These are phyloP conservation scores for Starmerella tilneyi DNA, from an alignment of 805 yeast species.

Conservation along the genomic window DNA sequence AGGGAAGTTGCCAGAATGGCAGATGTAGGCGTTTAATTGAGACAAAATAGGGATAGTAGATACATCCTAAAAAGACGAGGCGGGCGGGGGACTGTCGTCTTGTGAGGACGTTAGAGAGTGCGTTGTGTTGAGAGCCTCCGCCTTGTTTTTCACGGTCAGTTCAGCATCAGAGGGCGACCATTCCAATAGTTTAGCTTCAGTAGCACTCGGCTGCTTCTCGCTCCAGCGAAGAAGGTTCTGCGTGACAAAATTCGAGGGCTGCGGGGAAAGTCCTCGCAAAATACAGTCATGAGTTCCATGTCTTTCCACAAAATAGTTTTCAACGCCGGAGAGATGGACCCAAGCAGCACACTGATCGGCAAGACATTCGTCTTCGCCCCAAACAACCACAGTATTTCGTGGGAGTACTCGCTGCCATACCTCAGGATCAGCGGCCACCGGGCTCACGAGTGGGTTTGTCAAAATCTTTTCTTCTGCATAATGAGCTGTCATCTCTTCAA, in stretches of 20 bases:
- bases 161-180: not conserved
- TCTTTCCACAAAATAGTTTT: conserved; percentile 14
- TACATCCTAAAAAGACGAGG: too few relatives aligned
- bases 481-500: conserved; percentile 13
- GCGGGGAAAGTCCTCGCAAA: conserved; percentile 17
- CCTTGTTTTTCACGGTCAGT: not conserved
- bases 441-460: conserved; percentile 18
- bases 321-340: conserved; percentile 7
- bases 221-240: conserved; percentile 10
- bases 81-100: too few relatives aligned
- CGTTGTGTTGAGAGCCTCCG: not conserved
- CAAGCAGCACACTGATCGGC: conserved; percentile 20
- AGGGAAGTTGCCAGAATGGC: too few relatives aligned
- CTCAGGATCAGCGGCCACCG: conserved; percentile 14
- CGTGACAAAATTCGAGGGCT: conserved; percentile 15
- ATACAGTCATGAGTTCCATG: conserved; percentile 25
- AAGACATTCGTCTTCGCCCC: conserved; percentile 24
- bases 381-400: conserved; percentile 14
- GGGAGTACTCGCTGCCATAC: conserved; percentile 21
- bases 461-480: conserved; percentile 11
- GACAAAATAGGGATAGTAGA: too few relatives aligned
- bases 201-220: not conserved
- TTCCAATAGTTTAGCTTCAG: not conserved
- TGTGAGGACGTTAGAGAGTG: not conserved
- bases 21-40: too few relatives aligned